phyloP scores from a whole-genome alignment of 2,329 filamentous ascomycete species.

The Neopestalotiopsis rosae region DNA sequence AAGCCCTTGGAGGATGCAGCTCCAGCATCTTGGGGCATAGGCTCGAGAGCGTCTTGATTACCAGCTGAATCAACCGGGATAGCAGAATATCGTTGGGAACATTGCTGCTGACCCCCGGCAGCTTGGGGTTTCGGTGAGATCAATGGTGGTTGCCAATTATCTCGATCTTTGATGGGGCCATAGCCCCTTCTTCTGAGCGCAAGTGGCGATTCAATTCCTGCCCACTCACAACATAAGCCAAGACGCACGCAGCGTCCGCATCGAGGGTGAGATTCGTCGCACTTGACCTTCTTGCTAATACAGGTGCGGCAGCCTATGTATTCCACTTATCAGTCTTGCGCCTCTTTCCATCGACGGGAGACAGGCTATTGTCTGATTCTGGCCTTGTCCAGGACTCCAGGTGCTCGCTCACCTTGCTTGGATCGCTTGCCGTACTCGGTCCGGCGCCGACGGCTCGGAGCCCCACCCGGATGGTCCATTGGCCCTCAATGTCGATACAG shows the following conservation, averaged over 20 bases:
- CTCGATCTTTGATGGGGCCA: constrained; percentile 6
- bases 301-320: constrained; percentile 8
- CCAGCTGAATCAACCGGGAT: neutral
- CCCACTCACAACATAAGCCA: neutral
- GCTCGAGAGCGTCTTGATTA: no score
- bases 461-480: constrained; percentile 3
- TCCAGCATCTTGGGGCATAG: no score
- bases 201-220: neutral
- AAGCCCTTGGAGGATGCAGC: no score
- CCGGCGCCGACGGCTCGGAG: neutral
- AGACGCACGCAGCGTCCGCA: constrained; percentile 5
- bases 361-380: no score
- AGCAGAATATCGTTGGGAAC: neutral
- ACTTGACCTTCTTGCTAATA: constrained; percentile 14
- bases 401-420: constrained; percentile 3
- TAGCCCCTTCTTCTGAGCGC: neutral
- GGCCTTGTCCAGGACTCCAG: no score
- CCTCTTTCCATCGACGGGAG: neutral
- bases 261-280: constrained; percentile 3
- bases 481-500: neutral
- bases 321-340: neutral
- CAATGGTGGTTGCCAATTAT: neutral
- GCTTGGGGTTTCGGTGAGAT: neutral
- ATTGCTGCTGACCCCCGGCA: neutral
- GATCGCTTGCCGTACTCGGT: constrained; percentile 7